Evolutionary conservation across 2,329 filamentous ascomycete species (phyloP), one percentile per base, ranked within the genome.

Genomic region (Parasarocladium wereldwijsianum): DNA sequence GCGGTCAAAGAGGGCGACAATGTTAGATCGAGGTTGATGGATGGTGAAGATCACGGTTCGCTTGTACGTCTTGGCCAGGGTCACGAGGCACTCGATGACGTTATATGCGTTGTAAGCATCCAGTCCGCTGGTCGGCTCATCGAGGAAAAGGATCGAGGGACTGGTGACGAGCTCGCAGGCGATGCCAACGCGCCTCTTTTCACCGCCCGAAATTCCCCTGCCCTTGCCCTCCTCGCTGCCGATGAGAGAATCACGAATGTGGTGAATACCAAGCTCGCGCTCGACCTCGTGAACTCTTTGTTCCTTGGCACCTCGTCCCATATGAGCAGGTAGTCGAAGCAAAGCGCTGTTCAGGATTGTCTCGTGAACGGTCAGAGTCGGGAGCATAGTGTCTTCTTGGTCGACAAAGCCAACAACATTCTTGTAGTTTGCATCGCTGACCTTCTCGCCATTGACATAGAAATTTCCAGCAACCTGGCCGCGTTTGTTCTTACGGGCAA

Each of bases 101-200:
- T 98, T 98, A 63, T 90, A 98, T 5, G 92, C 92, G 48, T 98
- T 98, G 62, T 76, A 98, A 1, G 90, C 84, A 51, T 98, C 90
- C 14, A 96, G 65, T 32, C 90, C 90, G 46, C 87, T 96, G 1
- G 90, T 98, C 2, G 90, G 90, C 47, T 98, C 90, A 47, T 98
- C 90, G 32, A 98, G 65, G 60, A 98, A 96, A 13, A 98, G 69
- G 38, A 98, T 94, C 36, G 86, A 94, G 4, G 90, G 90, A 44
- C 86, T 94, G 5, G 90, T 98, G 35, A 98, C 90, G 32, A 98
- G 69, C 50, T 98, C 90, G 53, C 92, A 98, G 27, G 92, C 90
- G 46, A 98, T 98, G 27, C 86, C 85, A 28, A 98, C 90, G 45
- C 90, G 76, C 39, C 90, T 74, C 57, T 96, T 96, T 57, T 98